Percentiles rank a stretch among this genome's conserved stretches.
Evolutionary conservation across 2,329 filamentous ascomycete genomes (phyloP).

Genomic region (Zopfia rhizophila): DNA sequence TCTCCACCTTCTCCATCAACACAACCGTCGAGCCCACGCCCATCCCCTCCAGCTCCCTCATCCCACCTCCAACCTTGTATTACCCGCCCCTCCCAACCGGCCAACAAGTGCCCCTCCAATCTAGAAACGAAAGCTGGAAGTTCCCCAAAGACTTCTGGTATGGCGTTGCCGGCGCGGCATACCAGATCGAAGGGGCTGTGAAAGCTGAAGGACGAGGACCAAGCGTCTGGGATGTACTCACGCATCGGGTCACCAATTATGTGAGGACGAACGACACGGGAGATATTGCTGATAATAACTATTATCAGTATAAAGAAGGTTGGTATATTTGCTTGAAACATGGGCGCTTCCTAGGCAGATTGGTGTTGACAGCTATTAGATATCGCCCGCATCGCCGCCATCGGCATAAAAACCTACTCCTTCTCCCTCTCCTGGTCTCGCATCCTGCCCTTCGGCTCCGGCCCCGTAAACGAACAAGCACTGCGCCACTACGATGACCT

Average conservation of each 20-base stretch:
- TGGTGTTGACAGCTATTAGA: slow-evolving; percentile 40
- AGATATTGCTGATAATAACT: slow-evolving; percentile 63
- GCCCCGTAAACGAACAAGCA: slow-evolving; percentile 57
- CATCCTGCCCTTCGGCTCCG: slow-evolving; percentile 60
- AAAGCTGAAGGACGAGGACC: slow-evolving; percentile 53
- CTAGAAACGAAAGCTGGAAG: slow-evolving; percentile 39
- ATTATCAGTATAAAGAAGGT: slow-evolving; percentile 61
- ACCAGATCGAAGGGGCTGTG: slow-evolving; percentile 58
- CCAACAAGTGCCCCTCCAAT: slow-evolving; percentile 37
- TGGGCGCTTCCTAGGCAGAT: too few relatives aligned
- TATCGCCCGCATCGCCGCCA: slow-evolving; percentile 45
- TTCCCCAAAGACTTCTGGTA: slow-evolving; percentile 53
- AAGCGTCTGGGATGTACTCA: slow-evolving; percentile 52
- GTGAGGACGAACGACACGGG: slow-evolving; percentile 50
- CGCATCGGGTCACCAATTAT: slow-evolving; percentile 42
- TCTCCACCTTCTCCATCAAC: slow-evolving; percentile 30
- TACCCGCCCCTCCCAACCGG: slow-evolving; percentile 44
- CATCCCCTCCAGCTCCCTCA: slow-evolving; percentile 45
- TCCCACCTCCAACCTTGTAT: slow-evolving; percentile 45
- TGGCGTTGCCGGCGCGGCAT: slow-evolving; percentile 55
- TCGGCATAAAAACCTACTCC: slow-evolving; percentile 47
- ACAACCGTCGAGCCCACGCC: slow-evolving; percentile 42
- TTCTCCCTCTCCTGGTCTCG: slow-evolving; percentile 62
- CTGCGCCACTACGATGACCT: slow-evolving; percentile 62
- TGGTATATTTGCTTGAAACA: background rate